These are phyloP conservation scores for Tolypocladium paradoxum DNA, from an alignment of 2,329 filamentous ascomycete species.

Conservation along the genomic window DNA sequence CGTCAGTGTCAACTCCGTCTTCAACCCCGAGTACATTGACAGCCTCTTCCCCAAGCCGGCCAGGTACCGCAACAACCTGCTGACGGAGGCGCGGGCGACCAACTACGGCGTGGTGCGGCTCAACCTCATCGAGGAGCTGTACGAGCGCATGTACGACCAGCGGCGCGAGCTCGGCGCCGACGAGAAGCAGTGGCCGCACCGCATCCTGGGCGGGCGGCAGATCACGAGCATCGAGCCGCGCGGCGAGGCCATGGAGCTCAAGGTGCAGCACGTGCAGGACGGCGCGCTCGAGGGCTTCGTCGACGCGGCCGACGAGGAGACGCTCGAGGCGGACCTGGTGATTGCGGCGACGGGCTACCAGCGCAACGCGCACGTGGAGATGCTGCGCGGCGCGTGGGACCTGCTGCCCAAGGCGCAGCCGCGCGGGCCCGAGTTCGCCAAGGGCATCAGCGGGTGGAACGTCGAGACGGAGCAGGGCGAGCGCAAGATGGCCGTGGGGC, in stretches of 20 bases:
- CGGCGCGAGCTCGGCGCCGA: conserved; percentile 57
- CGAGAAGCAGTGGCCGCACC: conserved; percentile 68
- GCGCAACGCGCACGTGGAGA: conserved; percentile 64
- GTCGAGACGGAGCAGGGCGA: conserved; percentile 25
- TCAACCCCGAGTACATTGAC: conserved; percentile 80
- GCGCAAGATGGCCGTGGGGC: conserved; percentile 52
- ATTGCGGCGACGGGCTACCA: conserved; percentile 83
- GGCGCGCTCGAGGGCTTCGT: conserved; percentile 30
- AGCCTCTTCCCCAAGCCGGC: conserved; percentile 59
- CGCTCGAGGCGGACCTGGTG: conserved; percentile 66
- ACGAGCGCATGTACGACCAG: conserved; percentile 81
- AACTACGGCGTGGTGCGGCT: conserved; percentile 93
- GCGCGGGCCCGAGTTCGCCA: conserved; percentile 16
- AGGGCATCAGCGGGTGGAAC: conserved; percentile 29
- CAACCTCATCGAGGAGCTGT: conserved; percentile 81
- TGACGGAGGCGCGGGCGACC: conserved; percentile 67
- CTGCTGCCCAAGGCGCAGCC: conserved; percentile 49
- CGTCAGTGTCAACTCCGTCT: conserved; percentile 81
- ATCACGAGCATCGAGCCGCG: conserved; percentile 50
- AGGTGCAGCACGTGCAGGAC: conserved; percentile 37
- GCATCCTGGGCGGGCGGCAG: conserved; percentile 60
- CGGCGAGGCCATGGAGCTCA: conserved; percentile 44
- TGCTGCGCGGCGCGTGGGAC: conserved; percentile 56
- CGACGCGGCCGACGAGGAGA: conserved; percentile 37
- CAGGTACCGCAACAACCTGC: conserved; percentile 45